Conservation (phyloP, 805 yeast genomes). For the Lachancea dasiensis region DNA sequence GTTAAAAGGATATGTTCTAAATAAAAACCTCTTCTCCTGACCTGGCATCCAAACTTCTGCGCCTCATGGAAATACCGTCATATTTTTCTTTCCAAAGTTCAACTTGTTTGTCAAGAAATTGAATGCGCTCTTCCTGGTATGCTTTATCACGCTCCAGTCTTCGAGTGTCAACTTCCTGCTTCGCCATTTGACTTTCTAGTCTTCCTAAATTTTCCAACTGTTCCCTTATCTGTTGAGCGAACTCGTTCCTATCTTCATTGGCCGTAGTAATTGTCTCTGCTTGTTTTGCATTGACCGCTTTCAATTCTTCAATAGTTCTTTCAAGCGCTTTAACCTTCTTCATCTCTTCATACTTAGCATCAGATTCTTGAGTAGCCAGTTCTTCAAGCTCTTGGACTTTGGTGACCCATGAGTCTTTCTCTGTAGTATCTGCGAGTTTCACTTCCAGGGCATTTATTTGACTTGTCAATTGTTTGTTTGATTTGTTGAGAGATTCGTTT, state of each 20-base stretch:
- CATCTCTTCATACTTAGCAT: conserved; percentile 45
- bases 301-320: conserved; percentile 48
- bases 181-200: conserved; percentile 41
- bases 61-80: conserved; percentile 19
- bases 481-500: conserved; percentile 54
- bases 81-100: conserved; percentile 46
- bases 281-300: conserved; percentile 47
- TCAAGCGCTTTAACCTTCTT: conserved; percentile 46
- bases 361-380: conserved; percentile 42
- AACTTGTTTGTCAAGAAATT: conserved; percentile 51
- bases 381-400: conserved; percentile 50
- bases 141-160: conserved; percentile 52
- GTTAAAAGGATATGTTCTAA: conserved; percentile 7
- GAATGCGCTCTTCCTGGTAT: conserved; percentile 47
- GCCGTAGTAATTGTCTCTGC: conserved; percentile 44
- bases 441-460: conserved; percentile 44
- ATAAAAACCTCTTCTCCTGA: conserved; percentile 25
- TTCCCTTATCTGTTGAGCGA: conserved; percentile 45
- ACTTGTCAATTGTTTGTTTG: conserved; percentile 41
- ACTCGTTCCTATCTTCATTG: conserved; percentile 52
- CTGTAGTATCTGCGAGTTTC: conserved; percentile 44
- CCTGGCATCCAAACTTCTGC: conserved; percentile 12
- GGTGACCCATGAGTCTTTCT: conserved; percentile 51
- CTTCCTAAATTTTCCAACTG: conserved; percentile 39
- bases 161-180: conserved; percentile 38